These are phyloP conservation scores for Mycosarcoma maydis DNA, from an alignment of 1,284 basidiomycete genomes.

Conservation along the genomic window DNA sequence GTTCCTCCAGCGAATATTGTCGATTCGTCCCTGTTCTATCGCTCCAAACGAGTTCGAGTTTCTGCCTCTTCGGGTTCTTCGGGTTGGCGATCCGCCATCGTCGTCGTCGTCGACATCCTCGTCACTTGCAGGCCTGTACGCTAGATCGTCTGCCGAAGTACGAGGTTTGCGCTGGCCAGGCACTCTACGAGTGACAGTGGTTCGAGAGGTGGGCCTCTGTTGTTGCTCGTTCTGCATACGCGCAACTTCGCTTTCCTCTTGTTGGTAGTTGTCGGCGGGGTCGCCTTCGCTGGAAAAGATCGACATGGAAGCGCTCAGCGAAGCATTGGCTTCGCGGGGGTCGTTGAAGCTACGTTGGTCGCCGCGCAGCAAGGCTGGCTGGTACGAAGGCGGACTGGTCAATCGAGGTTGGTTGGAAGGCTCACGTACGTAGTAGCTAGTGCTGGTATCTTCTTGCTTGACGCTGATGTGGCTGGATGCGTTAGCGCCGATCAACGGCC, in stretches of 20 bases:
- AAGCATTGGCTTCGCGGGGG: conserved; percentile 16
- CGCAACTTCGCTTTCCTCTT: conserved; percentile 32
- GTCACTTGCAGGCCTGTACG: conserved; percentile 31
- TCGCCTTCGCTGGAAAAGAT: conserved; percentile 41
- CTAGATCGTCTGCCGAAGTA: conserved; percentile 20
- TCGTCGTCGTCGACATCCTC: conserved; percentile 35
- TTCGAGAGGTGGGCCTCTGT: neutral
- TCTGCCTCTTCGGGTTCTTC: conserved; percentile 18
- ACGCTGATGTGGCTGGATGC: conserved; percentile 22
- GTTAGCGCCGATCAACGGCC: conserved; percentile 1
- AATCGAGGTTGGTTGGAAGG: conserved; percentile 22
- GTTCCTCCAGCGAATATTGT: conserved; percentile 29
- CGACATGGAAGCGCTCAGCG: conserved; percentile 33
- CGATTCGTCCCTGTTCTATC: conserved; percentile 7
- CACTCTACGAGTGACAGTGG: conserved; percentile 6
- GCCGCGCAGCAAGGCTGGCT: conserved; percentile 27
- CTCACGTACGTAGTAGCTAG: conserved; percentile 36
- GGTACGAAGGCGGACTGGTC: conserved; percentile 2
- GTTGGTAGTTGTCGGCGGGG: conserved; percentile 27
- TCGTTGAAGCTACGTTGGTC: conserved; percentile 41
- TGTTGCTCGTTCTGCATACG: conserved; percentile 15
- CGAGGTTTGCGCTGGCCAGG: conserved; percentile 34
- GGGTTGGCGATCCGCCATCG: conserved; percentile 10
- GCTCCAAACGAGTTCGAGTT: conserved; percentile 22
- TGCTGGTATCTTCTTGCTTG: conserved; percentile 39